These are phyloP conservation scores for Bipolaris bicolor DNA, from an alignment of 2,329 filamentous ascomycete species.

Conservation along the genomic window DNA sequence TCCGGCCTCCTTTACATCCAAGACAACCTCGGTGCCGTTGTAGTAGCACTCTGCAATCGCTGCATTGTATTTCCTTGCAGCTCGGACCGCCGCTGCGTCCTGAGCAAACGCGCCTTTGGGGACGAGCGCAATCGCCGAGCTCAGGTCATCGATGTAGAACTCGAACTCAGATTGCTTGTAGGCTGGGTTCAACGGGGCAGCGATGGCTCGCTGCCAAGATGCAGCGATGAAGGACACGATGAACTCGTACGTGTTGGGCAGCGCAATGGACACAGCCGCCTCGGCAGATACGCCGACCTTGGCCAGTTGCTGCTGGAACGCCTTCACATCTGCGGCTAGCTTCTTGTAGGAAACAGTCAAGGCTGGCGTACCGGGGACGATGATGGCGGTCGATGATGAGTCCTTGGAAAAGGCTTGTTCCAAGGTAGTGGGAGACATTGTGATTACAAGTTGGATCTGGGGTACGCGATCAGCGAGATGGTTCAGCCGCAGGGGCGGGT, in stretches of 20 bases:
- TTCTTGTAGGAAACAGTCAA: slow-evolving; percentile 73
- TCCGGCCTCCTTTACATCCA: slow-evolving; percentile 79
- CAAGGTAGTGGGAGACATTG: slow-evolving; percentile 64
- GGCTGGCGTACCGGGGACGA: slow-evolving; percentile 71
- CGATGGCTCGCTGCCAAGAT: slow-evolving; percentile 82
- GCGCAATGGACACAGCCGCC: slow-evolving; percentile 79
- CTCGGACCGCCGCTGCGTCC: slow-evolving; percentile 73
- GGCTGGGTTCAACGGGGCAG: slow-evolving; percentile 83
- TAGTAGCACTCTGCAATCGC: slow-evolving; percentile 89
- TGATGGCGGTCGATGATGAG: slow-evolving; percentile 67
- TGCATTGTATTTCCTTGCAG: slow-evolving; percentile 78
- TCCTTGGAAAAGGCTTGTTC: slow-evolving; percentile 62
- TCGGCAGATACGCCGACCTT: slow-evolving; percentile 71
- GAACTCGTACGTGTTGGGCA: slow-evolving; percentile 86
- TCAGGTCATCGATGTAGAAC: slow-evolving; percentile 89
- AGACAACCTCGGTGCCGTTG: slow-evolving; percentile 71
- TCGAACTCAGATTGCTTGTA: slow-evolving; percentile 92
- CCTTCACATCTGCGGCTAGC: slow-evolving; percentile 68
- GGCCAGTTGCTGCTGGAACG: slow-evolving; percentile 80
- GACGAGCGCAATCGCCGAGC: slow-evolving; percentile 77
- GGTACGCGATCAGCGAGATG: slow-evolving; percentile 14
- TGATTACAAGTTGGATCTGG: slow-evolving; percentile 20
- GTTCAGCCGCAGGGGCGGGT: not conserved
- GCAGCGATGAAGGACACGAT: slow-evolving; percentile 85
- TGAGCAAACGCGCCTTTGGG: slow-evolving; percentile 72